Base-by-base conservation (phyloP, 2,329 filamentous ascomycete genomes). In the Claviceps sp. region DNA sequence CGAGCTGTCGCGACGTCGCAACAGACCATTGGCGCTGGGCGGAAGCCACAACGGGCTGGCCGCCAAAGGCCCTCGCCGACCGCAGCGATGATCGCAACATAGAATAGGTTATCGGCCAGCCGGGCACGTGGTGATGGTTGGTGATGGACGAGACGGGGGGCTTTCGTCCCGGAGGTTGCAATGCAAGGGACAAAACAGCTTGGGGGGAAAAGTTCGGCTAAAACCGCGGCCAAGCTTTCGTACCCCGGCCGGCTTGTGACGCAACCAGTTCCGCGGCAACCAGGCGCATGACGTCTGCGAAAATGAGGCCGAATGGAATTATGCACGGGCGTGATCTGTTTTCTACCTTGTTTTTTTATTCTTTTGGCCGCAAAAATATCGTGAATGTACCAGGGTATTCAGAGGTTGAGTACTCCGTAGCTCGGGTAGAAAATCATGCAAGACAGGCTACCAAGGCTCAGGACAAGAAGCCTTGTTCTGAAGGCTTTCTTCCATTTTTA, bases 61-160 rank as follows among this genome's bases (percentile, higher is more conserved):
- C 70, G 70, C 75, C 72, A 66, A 81, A 69, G 63, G 74, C 72
- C 74, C 74, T 79, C 65, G 76, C 76, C 67, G 80, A 81, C 72
- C 75, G 78, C 72, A 84, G 71, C 69, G 80, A 82, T 68, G 78
- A 79, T 73, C 80, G 81, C 77, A 84, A 76, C 81, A 84, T 84
- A 73, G 74, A 73, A 71, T 70, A 72, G 72, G 74, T 67, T 65
- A 66, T 68, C 69, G 67, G 67, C 70, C 66, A 65, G 63, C 64
- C 60, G 55, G 63, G 61, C 61, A 57, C 58, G 59, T 62, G 58
- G 59, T 55, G 57, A 60, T 66, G 61, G 60, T 63, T 37, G 59
- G 61, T 58, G 61, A 61, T 54, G 46, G 34, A 47, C 47, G 42
- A 50, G 52, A 34, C 30, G 30, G 30, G 30, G 30, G 30, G 9